Percentiles rank a stretch among this genome's conserved stretches.
These are phyloP conservation scores for Candida sakaeoensis DNA, from an alignment of 805 yeast genomes.

Conservation along the genomic window DNA sequence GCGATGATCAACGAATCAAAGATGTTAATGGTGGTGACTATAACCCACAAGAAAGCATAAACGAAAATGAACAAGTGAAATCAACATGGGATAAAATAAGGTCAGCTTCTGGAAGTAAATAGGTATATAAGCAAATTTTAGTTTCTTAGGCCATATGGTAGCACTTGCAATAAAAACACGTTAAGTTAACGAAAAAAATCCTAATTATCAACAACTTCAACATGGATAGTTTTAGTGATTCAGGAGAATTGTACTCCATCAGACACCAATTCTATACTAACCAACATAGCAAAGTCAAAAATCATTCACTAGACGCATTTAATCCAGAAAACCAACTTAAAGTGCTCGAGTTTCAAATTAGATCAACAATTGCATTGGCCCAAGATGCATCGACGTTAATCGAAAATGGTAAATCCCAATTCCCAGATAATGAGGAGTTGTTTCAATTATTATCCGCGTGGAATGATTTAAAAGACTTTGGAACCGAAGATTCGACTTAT, in stretches of 20 bases:
- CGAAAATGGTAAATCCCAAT: conserved; percentile 29
- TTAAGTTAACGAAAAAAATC: neutral
- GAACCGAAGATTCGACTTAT: conserved; percentile 40
- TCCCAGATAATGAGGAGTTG: conserved; percentile 31
- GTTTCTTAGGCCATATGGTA: conserved; percentile 3
- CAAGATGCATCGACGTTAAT: conserved; percentile 38
- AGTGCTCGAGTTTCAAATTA: conserved; percentile 38
- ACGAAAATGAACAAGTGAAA: neutral
- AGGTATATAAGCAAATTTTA: neutral
- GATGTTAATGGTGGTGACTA: conserved; percentile 3
- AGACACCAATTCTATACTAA: conserved; percentile 62
- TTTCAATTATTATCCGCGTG: conserved; percentile 40
- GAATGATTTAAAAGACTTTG: conserved; percentile 41
- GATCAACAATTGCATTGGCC: conserved; percentile 35
- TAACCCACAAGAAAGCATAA: neutral
- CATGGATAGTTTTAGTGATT: conserved; percentile 39
- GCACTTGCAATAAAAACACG: neutral
- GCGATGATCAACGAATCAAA: neutral
- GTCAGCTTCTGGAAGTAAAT: neutral
- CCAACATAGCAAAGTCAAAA: conserved; percentile 45
- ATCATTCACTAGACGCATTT: conserved; percentile 36
- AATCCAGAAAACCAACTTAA: conserved; percentile 33
- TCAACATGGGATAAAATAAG: conserved; percentile 22
- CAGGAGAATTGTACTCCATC: conserved; percentile 51
- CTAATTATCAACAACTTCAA: neutral